These are phyloP conservation scores for Lasiodiplodia gonubiensis DNA, from an alignment of 2,329 filamentous ascomycete genomes.

Conservation along the genomic window DNA sequence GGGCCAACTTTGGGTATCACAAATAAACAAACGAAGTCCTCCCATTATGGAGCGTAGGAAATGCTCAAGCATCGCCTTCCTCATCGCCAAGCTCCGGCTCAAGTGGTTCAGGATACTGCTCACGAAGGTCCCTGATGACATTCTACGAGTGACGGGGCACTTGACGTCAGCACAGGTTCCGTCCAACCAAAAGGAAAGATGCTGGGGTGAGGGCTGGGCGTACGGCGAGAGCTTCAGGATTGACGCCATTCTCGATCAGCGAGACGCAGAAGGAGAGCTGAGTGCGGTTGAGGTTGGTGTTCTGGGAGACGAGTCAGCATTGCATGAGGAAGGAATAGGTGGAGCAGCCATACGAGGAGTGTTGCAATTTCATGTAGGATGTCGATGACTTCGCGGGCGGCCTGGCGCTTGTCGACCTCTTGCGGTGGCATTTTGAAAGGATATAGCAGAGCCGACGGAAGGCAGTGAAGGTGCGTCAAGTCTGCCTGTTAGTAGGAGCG, in stretches of 20 bases:
- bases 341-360: conserved; percentile 71
- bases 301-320: conserved; percentile 60
- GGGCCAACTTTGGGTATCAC: conserved; percentile 8
- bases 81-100: conserved; percentile 15
- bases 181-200: neutral
- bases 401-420: conserved; percentile 69
- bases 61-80: conserved; percentile 12
- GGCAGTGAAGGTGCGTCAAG: neutral
- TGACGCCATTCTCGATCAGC: conserved; percentile 95
- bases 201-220: conserved; percentile 44
- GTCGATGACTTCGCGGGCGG: conserved; percentile 81
- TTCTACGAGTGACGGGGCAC: conserved; percentile 40
- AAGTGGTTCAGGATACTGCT: conserved; percentile 43
- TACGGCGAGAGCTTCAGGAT: conserved; percentile 93
- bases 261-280: conserved; percentile 95
- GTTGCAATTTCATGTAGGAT: conserved; percentile 86
- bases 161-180: neutral
- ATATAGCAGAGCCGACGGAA: neutral
- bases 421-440: conserved; percentile 37
- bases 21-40: neutral
- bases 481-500: too few species aligned
- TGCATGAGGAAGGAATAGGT: neutral
- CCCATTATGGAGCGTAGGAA: neutral
- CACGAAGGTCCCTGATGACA: conserved; percentile 53
- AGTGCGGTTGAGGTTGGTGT: conserved; percentile 88